Conservation (phyloP, 1,284 basidiomycete genomes). For the Microbotryomycetes sp. region DNA sequence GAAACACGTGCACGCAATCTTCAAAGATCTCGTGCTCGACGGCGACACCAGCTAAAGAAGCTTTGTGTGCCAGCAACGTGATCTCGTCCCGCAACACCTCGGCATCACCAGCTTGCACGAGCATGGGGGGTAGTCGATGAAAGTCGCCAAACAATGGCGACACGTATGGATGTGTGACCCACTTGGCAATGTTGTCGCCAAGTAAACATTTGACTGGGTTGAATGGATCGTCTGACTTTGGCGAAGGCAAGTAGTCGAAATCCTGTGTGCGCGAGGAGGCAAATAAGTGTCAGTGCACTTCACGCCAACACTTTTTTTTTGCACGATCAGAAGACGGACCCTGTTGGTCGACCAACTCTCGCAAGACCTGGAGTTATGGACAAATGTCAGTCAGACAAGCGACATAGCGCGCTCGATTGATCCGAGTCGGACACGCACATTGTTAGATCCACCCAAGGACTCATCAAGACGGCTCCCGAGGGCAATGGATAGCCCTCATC, state of each 20-base stretch:
- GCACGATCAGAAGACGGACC: conserved; percentile 61
- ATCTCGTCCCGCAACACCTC: conserved; percentile 91
- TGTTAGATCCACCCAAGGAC: conserved; percentile 71
- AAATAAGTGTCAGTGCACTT: not conserved
- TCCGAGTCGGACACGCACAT: conserved; percentile 48
- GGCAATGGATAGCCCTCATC: conserved; percentile 63
- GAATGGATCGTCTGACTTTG: conserved; percentile 59
- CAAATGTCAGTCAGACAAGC: conserved; percentile 77
- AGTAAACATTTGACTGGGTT: conserved; percentile 91
- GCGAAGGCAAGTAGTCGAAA: conserved; percentile 46
- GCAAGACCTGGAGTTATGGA: conserved; percentile 91
- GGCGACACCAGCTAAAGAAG: conserved; percentile 74
- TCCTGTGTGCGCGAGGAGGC: conserved; percentile 10
- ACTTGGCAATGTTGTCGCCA: conserved; percentile 66
- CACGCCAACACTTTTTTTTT: not conserved
- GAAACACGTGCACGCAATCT: conserved; percentile 77
- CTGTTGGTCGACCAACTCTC: conserved; percentile 96
- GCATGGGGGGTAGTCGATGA: conserved; percentile 74
- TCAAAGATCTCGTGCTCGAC: conserved; percentile 77
- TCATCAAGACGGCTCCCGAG: conserved; percentile 74
- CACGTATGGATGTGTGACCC: conserved; percentile 91
- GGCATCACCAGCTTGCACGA: conserved; percentile 89
- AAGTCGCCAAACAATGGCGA: conserved; percentile 93
- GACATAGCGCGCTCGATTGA: conserved; percentile 15
- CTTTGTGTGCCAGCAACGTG: conserved; percentile 89